These are phyloP conservation scores for Trichophyton mentagrophytes DNA, from an alignment of 2,329 filamentous ascomycete genomes.

Conservation along the genomic window DNA sequence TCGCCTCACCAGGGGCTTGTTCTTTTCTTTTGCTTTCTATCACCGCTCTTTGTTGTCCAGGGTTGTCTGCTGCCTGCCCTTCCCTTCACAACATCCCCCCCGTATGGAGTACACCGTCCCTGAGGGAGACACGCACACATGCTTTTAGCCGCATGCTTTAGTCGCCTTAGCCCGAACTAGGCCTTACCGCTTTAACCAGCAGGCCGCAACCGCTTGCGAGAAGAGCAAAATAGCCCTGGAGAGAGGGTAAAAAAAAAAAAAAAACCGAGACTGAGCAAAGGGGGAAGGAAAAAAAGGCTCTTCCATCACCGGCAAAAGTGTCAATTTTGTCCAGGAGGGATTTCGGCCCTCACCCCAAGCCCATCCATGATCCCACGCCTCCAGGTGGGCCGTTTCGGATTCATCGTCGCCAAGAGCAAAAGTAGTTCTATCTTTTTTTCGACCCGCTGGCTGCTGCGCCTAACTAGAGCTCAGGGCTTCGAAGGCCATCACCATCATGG, in stretches of 20 bases:
- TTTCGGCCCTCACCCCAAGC: neutral
- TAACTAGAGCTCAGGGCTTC: neutral
- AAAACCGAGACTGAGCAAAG: neutral
- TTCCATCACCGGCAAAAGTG: neutral
- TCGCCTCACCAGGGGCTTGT: neutral
- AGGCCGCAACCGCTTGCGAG: neutral
- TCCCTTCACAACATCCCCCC: neutral
- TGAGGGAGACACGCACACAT: neutral
- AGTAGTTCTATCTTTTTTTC: neutral
- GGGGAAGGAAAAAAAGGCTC: neutral
- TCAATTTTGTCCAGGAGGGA: neutral
- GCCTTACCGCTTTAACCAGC: constrained; percentile 1
- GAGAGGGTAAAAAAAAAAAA: neutral
- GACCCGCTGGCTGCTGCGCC: neutral
- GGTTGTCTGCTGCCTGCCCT: neutral
- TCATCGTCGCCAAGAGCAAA: neutral
- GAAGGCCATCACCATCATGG: neutral
- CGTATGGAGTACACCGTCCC: neutral
- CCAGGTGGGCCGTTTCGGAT: neutral
- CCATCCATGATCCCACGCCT: neutral
- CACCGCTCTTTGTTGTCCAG: constrained; percentile 4
- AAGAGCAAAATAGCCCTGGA: neutral
- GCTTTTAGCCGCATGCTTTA: constrained; percentile 3
- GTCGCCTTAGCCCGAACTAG: constrained; percentile 1
- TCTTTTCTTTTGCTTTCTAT: neutral